Evolutionary conservation across 768 basidiomycete genomes (phyloP), one percentile per base, ranked within the genome.

Genomic region (Phanerochaete carnosa): DNA sequence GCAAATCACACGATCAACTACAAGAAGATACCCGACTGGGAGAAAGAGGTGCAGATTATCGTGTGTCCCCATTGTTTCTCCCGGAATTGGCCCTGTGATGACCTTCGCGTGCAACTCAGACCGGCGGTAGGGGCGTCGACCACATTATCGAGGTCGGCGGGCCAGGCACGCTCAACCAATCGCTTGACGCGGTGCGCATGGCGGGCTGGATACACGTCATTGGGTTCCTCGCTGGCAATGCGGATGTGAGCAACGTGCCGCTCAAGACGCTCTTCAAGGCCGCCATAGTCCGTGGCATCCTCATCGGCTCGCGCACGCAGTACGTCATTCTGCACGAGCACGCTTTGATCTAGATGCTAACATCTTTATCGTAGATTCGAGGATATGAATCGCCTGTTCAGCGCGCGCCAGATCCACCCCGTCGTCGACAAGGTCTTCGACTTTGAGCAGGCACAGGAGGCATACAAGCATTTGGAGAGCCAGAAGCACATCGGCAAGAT

Each of bases 401-500:
- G 65, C 8, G 78, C 79, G 1, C 74, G 78, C 39, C 69, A 71
- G 29, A 79, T 83, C 6, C 75, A 70, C n/a, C 86, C 85, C 1
- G 74, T 83, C 23, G 69, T 87, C 35, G 80, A 86, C 74, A 81
- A 78, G 69, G 78, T 86, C 0, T 88, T 87, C 73, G 57, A 72
- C 5, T 89, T 86, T 64, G 80, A 82, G 32, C 68, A 87, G 15
- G 74, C 80, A 2, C 68, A 75, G 29, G 73, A 79, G 43, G 86
- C 86, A 0, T 87, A 82, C 68, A 70, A 73, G 51, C 77, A 85
- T 65, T 72, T 87, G 52, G 75, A 79, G 62, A 80, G 77, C 1
- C 83, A 85, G 62, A 76, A 77, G 58, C 83, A 87, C 66, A 77
- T 86, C 19, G 87, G 87, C 12, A 87, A 88, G 71, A 76, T 86